Conservation (phyloP, 2,329 filamentous ascomycete species). For the Claviceps sp. region DNA sequence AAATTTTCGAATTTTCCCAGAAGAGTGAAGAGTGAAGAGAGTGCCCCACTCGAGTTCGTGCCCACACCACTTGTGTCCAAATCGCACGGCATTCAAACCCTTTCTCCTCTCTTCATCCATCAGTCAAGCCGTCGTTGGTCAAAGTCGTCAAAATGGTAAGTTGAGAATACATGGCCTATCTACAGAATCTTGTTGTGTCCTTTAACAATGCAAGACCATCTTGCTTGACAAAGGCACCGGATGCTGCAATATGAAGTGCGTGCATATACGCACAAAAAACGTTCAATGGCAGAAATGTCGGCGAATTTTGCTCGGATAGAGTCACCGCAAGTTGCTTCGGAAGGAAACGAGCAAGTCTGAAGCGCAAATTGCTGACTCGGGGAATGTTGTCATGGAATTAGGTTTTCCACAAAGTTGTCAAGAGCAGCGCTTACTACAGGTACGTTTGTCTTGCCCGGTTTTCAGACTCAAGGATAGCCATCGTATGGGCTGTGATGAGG, state of each 20-base stretch:
- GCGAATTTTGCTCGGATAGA: conserved; percentile 32
- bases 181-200: conserved; percentile 4
- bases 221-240: neutral
- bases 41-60: conserved; percentile 7
- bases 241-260: neutral
- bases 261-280: neutral
- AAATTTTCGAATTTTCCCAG: conserved; percentile 10
- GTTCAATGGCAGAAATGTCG: conserved; percentile 29
- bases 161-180: conserved; percentile 27
- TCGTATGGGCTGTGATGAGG: neutral
- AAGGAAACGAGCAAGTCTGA: conserved; percentile 56
- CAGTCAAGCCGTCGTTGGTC: conserved; percentile 26
- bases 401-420: conserved; percentile 88
- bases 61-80: neutral
- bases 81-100: neutral
- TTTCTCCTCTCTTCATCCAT: conserved; percentile 20
- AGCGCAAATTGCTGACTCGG: conserved; percentile 99
- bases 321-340: conserved; percentile 99
- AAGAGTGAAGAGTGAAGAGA: conserved; percentile 8
- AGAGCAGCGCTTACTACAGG: conserved; percentile 99
- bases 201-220: neutral
- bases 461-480: neutral
- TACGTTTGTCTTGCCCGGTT: conserved; percentile 21
- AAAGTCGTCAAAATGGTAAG: conserved; percentile 58
- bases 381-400: conserved; percentile 36